Conservation (phyloP, 139 green algal genomes). For the Tetradesmus obliquus region DNA sequence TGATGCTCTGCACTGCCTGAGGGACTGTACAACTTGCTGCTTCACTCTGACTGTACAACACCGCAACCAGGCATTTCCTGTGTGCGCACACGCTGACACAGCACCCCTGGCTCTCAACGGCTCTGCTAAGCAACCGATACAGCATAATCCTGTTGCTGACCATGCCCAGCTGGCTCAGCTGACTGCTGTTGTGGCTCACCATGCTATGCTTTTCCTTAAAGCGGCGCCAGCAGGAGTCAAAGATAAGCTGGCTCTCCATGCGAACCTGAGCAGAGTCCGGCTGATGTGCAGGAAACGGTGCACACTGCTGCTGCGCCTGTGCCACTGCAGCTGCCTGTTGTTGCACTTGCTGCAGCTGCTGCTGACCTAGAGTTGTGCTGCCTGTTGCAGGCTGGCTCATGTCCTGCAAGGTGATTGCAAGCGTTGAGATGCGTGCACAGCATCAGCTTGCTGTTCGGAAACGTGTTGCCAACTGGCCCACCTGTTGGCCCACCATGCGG, state of each 20-base stretch:
- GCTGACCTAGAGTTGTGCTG: too few relatives aligned
- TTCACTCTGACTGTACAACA: too few relatives aligned
- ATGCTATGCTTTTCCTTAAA: conserved; percentile 67
- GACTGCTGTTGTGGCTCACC: conserved; percentile 12
- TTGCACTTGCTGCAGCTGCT: conserved; percentile 1
- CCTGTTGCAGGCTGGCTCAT: neutral
- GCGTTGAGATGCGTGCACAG: neutral
- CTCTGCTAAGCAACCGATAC: neutral
- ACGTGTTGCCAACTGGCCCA: neutral
- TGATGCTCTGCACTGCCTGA: too few relatives aligned
- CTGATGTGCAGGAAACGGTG: neutral
- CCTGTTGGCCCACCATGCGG: neutral
- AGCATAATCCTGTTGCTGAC: neutral
- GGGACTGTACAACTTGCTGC: too few relatives aligned
- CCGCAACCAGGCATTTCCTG: too few relatives aligned
- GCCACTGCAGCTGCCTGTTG: conserved; percentile 13
- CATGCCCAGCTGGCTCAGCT: neutral
- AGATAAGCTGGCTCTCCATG: conserved; percentile 73
- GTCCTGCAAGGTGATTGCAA: neutral
- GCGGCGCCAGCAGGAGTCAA: conserved; percentile 81
- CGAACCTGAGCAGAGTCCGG: conserved; percentile 24
- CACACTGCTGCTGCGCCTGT: neutral
- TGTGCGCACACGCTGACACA: too few relatives aligned
- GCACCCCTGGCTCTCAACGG: too few relatives aligned
- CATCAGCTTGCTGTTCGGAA: neutral